phyloP scores from a whole-genome alignment of 768 basidiomycete species.

The Termitomyces sp. region DNA sequence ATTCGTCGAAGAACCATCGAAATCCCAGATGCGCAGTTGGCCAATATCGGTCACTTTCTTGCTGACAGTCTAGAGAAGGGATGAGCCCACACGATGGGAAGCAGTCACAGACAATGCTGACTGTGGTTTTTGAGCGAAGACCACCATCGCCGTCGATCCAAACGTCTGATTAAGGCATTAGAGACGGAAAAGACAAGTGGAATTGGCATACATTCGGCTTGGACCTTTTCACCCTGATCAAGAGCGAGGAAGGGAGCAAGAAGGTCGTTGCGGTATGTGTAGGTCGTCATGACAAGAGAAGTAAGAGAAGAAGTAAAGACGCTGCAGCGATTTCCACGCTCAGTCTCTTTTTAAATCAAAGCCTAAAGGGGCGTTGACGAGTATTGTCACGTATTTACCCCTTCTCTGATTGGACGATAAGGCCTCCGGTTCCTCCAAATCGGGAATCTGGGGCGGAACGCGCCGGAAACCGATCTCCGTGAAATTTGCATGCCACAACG shows the following conservation, averaged over 20 bases:
- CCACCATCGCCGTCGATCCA: slow-evolving; percentile 97
- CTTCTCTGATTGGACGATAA: slow-evolving; percentile 42
- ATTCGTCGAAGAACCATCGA: slow-evolving; percentile 96
- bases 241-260: slow-evolving; percentile 87
- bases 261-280: slow-evolving; percentile 71
- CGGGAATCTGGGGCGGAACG: slow-evolving; percentile 12
- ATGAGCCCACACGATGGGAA: slow-evolving; percentile 3
- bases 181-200: slow-evolving; percentile 7
- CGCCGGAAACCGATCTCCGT: slow-evolving; percentile 14
- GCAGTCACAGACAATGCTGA: slow-evolving; percentile 29
- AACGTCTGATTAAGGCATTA: slow-evolving; percentile 58
- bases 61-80: slow-evolving; percentile 62
- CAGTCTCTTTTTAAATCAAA: slow-evolving; percentile 9
- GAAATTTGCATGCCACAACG: slow-evolving; percentile 1
- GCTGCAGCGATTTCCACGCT: slow-evolving; percentile 13
- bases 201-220: slow-evolving; percentile 79
- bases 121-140: slow-evolving; percentile 95
- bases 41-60: slow-evolving; percentile 84
- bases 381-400: slow-evolving; percentile 19
- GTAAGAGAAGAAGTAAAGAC: slow-evolving; percentile 11
- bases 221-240: slow-evolving; percentile 85
- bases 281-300: slow-evolving; percentile 23
- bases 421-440: slow-evolving; percentile 11
- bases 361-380: slow-evolving; percentile 15
- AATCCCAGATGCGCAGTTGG: slow-evolving; percentile 97